Evolutionary conservation across 108 stramenopile genomes (phyloP).

Genomic region (Skeletonema tropicum): DNA sequence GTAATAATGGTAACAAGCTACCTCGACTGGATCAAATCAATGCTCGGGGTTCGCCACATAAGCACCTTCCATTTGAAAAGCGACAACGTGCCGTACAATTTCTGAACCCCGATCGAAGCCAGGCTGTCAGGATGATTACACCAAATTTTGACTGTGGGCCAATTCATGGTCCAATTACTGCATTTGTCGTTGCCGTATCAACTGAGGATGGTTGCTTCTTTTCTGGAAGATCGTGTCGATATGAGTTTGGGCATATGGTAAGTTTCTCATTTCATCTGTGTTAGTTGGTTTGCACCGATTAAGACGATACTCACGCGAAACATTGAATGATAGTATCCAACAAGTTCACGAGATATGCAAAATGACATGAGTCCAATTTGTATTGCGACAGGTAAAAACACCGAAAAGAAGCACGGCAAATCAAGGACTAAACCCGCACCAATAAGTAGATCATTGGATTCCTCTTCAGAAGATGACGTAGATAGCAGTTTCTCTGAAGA

Average conservation of each 20-base stretch:
- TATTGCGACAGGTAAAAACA: constrained; percentile 50
- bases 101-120: constrained; percentile 63
- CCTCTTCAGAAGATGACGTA: constrained; percentile 15
- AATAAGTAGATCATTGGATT: neutral
- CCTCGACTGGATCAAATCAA: neutral
- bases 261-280: neutral
- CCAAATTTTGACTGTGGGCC: constrained; percentile 75
- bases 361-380: constrained; percentile 69
- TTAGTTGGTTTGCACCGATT: neutral
- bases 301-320: neutral
- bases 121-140: constrained; percentile 77
- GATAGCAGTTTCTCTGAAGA: constrained; percentile 30
- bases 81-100: constrained; percentile 70
- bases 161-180: constrained; percentile 65
- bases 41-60: neutral
- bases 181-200: constrained; percentile 79
- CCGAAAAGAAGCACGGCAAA: neutral
- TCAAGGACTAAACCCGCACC: neutral
- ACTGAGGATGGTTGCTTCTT: constrained; percentile 90
- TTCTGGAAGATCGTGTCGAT: constrained; percentile 65
- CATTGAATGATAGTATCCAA: constrained; percentile 43
- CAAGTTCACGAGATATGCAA: constrained; percentile 38
- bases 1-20: neutral
- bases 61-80: constrained; percentile 34
- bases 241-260: constrained; percentile 78